These are phyloP conservation scores for Opeltia flavorubescens DNA, from an alignment of 495 filamentous ascomycete species.

Conservation along the genomic window DNA sequence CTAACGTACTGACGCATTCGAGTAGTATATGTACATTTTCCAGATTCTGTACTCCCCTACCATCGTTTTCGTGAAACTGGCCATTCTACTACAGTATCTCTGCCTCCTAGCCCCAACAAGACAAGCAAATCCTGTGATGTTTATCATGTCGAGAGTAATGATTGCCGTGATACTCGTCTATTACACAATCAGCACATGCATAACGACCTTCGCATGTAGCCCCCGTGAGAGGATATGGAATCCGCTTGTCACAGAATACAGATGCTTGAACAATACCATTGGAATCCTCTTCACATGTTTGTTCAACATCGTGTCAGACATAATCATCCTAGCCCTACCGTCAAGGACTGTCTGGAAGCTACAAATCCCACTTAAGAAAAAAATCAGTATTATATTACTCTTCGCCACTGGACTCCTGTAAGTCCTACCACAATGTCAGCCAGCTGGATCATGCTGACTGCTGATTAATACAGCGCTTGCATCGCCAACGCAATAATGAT, in stretches of 20 bases:
- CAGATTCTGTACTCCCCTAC: constrained; percentile 14
- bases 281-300: not conserved
- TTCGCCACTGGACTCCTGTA: not conserved
- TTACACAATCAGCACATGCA: not conserved
- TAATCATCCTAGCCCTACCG: not conserved
- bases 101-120: constrained; percentile 19
- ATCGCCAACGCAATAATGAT: constrained; percentile 4
- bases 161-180: not conserved
- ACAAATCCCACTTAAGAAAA: not conserved
- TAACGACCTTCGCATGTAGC: not conserved
- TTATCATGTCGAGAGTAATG: not conserved
- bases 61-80: constrained; percentile 19
- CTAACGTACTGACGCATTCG: not conserved
- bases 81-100: constrained; percentile 25
- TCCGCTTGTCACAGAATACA: not conserved
- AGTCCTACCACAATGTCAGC: no score
- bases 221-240: constrained; percentile 1
- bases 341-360: not conserved
- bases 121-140: not conserved
- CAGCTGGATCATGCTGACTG: not conserved
- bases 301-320: constrained; percentile 5
- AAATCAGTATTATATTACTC: not conserved
- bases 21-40: constrained; percentile 14
- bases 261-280: not conserved
- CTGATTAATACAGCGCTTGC: constrained; percentile 1